Conservation (phyloP, 2,329 filamentous ascomycete species). For the Ustulina deusta region DNA sequence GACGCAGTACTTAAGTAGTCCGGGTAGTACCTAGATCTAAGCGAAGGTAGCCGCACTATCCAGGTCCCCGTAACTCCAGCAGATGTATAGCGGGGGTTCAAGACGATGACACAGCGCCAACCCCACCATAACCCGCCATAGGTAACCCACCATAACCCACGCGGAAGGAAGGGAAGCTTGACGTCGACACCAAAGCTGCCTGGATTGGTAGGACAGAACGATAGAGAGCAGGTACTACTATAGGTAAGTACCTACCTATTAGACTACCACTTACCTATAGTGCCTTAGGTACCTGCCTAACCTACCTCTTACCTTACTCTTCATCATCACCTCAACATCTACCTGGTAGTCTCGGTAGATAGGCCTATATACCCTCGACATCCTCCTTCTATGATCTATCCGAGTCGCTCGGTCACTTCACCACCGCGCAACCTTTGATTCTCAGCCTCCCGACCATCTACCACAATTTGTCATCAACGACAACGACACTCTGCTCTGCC, state of each 20-base stretch:
- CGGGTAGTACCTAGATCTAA: neutral
- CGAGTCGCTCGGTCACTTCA: neutral
- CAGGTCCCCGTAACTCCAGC: neutral
- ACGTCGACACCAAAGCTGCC: constrained; percentile 40
- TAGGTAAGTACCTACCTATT: neutral
- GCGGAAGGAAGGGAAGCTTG: constrained; percentile 32
- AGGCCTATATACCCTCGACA: too few species aligned
- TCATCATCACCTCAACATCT: neutral
- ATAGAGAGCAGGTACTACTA: neutral
- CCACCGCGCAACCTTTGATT: neutral
- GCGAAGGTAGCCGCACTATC: neutral
- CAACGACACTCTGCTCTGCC: neutral
- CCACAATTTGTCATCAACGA: constrained; percentile 10
- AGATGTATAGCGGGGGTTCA: constrained; percentile 29
- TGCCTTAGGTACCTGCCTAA: neutral
- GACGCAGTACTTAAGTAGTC: too few species aligned
- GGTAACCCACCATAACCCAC: constrained; percentile 28
- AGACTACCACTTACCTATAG: neutral
- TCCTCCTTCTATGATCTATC: too few species aligned
- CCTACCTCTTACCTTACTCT: neutral
- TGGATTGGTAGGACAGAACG: constrained; percentile 15
- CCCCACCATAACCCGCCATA: too few species aligned
- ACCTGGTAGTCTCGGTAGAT: too few species aligned
- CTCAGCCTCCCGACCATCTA: neutral
- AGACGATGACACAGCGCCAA: constrained; percentile 20